phyloP scores from a whole-genome alignment of 352 stramenopile species.

The Phytophthora ohioensis region DNA sequence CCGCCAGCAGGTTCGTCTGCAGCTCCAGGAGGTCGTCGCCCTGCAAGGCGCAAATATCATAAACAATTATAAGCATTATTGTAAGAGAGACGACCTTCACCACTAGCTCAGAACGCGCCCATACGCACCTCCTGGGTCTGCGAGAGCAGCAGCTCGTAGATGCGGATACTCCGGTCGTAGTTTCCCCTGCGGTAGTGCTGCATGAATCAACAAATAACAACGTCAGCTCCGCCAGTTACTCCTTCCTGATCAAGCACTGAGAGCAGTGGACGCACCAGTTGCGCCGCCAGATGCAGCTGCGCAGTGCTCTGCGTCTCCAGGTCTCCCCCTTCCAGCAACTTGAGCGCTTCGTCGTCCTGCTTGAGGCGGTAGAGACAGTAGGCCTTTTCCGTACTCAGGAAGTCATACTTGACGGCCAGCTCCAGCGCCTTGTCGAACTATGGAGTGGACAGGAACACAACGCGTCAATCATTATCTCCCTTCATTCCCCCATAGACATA shows the following conservation, averaged over 20 bases:
- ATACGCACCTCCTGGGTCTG: constrained; percentile 44
- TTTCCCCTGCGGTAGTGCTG: constrained; percentile 77
- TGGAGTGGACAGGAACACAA: not conserved
- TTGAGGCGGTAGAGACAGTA: constrained; percentile 89
- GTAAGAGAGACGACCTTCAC: not conserved
- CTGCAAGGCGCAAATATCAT: constrained; percentile 17
- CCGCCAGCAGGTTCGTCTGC: constrained; percentile 80
- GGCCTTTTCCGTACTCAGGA: constrained; percentile 66
- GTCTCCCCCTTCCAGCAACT: constrained; percentile 39
- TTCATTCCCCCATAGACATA: not conserved
- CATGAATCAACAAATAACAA: constrained; percentile 7
- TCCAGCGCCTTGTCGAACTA: constrained; percentile 90
- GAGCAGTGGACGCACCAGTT: constrained; percentile 52
- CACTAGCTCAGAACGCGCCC: not conserved
- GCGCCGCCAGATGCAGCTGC: constrained; percentile 74
- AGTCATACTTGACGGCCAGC: constrained; percentile 74
- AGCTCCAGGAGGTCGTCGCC: constrained; percentile 81
- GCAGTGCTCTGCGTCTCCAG: constrained; percentile 48
- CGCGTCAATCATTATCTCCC: constrained; percentile 4
- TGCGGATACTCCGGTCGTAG: constrained; percentile 69
- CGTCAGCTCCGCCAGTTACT: constrained; percentile 5
- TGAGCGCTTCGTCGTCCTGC: constrained; percentile 72
- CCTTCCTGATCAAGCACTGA: not conserved
- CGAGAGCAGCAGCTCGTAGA: constrained; percentile 80
- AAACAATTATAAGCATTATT: not conserved